Conservation (phyloP, 306 rosid species). For the Begonia fuchsioides region DNA sequence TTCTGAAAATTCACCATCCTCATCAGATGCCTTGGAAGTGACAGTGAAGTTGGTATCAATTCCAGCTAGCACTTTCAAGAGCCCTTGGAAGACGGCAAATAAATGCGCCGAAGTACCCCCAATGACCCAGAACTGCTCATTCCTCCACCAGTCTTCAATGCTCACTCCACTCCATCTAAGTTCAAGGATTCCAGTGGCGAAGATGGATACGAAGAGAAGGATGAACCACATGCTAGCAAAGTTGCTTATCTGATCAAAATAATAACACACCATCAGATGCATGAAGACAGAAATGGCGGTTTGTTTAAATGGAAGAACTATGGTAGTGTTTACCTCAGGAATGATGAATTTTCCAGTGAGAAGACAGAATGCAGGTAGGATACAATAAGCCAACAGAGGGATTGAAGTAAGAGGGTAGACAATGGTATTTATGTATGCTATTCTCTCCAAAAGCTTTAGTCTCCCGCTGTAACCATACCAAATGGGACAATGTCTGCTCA, state of each 20-base stretch:
- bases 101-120: slow-evolving; percentile 72
- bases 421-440: slow-evolving; percentile 91
- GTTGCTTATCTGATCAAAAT: slow-evolving; percentile 78
- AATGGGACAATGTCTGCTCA: slow-evolving; percentile 96
- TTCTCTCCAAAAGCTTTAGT: slow-evolving; percentile 59
- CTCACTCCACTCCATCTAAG: slow-evolving; percentile 99
- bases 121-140: slow-evolving; percentile 96
- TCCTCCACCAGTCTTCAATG: slow-evolving; percentile 99
- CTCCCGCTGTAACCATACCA: slow-evolving; percentile 97
- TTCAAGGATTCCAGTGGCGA: slow-evolving; percentile 86
- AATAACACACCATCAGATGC: slow-evolving; percentile 1
- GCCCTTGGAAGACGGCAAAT: slow-evolving; percentile 38
- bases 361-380: slow-evolving; percentile 93
- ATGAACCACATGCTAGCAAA: slow-evolving; percentile 98
- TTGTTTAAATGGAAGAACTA: background rate
- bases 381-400: slow-evolving; percentile 80
- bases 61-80: slow-evolving; percentile 86
- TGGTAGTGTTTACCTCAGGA: slow-evolving; percentile 58
- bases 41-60: slow-evolving; percentile 86
- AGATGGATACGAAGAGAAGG: slow-evolving; percentile 81
- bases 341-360: slow-evolving; percentile 87
- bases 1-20: slow-evolving; percentile 84
- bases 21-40: slow-evolving; percentile 86
- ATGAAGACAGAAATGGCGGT: background rate
- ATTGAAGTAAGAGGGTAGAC: slow-evolving; percentile 91